phyloP scores from a whole-genome alignment of 495 filamentous ascomycete genomes.

The Penicillium lagena region DNA sequence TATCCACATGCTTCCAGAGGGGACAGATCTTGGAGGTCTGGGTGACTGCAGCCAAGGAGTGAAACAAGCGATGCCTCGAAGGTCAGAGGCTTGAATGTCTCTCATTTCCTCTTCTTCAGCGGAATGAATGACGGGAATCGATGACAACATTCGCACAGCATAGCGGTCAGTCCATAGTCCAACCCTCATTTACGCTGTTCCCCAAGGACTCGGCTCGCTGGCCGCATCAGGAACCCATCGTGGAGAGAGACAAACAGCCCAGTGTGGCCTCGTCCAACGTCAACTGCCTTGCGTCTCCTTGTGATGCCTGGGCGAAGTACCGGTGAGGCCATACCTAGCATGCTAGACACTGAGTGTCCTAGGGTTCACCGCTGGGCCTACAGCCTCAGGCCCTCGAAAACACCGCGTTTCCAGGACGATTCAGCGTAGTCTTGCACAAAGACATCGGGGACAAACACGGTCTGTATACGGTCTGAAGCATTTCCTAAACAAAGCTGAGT shows the following conservation, averaged over 20 bases:
- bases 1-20: constrained; percentile 42
- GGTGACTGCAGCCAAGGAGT: constrained; percentile 27
- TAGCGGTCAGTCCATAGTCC: constrained; percentile 19
- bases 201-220: too few relatives aligned
- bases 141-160: constrained; percentile 16
- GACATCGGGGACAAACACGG: constrained; percentile 1
- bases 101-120: constrained; percentile 5
- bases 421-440: background rate
- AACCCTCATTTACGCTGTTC: background rate
- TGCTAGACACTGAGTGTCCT: background rate
- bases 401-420: too few relatives aligned
- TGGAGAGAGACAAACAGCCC: constrained; percentile 13
- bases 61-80: constrained; percentile 35
- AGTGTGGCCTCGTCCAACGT: constrained; percentile 16
- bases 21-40: constrained; percentile 16
- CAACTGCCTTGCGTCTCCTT: background rate
- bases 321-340: constrained; percentile 3
- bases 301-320: background rate
- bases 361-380: constrained; percentile 4
- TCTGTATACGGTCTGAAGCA: too few relatives aligned
- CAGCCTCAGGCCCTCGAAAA: background rate
- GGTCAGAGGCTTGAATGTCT: constrained; percentile 11
- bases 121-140: constrained; percentile 5
- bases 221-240: background rate
- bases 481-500: constrained; percentile 3